Percentiles rank a stretch among this genome's conserved stretches.
These are phyloP conservation scores for Phytophthora cactorum DNA, from an alignment of 352 stramenopile genomes.

Conservation along the genomic window DNA sequence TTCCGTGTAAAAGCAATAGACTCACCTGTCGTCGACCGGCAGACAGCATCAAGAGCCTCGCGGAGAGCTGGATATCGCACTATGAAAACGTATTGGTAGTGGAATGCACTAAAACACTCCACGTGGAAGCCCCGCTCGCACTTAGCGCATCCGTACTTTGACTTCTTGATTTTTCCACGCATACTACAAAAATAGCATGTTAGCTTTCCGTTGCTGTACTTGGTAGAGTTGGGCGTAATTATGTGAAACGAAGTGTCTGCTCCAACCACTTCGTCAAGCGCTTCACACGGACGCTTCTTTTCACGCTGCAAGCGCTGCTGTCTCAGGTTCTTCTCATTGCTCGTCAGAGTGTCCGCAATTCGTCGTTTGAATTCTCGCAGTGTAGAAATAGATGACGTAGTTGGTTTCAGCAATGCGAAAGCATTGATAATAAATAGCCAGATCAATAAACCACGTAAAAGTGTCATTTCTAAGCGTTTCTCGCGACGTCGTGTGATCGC, in stretches of 20 bases:
- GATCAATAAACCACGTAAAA: slow-evolving; percentile 4
- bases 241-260: neutral
- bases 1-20: neutral
- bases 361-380: slow-evolving; percentile 17
- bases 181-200: slow-evolving; percentile 12
- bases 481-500: neutral
- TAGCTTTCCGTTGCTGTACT: slow-evolving; percentile 1
- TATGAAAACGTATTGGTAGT: slow-evolving; percentile 8
- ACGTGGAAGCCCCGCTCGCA: slow-evolving; percentile 19
- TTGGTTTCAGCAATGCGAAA: neutral
- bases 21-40: neutral
- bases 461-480: slow-evolving; percentile 1
- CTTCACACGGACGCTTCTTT: neutral
- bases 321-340: neutral
- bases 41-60: neutral
- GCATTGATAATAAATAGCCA: slow-evolving; percentile 2
- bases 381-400: too few species aligned
- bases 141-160: slow-evolving; percentile 3
- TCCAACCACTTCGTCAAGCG: neutral
- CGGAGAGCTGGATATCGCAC: neutral
- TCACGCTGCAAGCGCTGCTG: neutral
- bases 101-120: slow-evolving; percentile 15
- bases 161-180: neutral
- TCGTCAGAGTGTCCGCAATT: slow-evolving; percentile 2
- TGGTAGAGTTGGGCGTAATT: slow-evolving; percentile 10